Percentiles rank a stretch among this genome's conserved stretches.
Evolutionary conservation across 2,329 filamentous ascomycete species (phyloP).

Genomic region (Alternaria brassicae): DNA sequence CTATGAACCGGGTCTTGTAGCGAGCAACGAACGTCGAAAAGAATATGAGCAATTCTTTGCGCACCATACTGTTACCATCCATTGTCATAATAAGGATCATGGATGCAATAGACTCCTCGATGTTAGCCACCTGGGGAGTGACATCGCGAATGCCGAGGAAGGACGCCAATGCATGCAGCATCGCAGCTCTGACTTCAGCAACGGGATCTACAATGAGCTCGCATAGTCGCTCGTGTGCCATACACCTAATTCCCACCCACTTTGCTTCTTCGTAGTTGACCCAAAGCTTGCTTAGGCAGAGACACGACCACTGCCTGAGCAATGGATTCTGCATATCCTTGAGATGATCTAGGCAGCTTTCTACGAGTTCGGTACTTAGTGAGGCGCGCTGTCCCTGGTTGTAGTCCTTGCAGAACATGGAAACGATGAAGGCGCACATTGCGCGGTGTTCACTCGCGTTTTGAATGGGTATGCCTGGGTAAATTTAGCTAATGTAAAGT

Average conservation of each 20-base stretch:
- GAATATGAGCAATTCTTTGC: constrained; percentile 92
- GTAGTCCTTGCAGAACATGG: constrained; percentile 96
- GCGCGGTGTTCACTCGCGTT: constrained; percentile 95
- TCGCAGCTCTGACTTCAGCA: constrained; percentile 90
- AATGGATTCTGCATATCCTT: constrained; percentile 86
- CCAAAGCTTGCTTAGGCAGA: constrained; percentile 96
- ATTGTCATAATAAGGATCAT: constrained; percentile 90
- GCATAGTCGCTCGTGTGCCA: constrained; percentile 81
- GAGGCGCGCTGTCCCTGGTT: constrained; percentile 91
- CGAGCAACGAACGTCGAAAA: constrained; percentile 89
- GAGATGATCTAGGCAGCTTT: constrained; percentile 83
- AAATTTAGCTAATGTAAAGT: constrained; percentile 13
- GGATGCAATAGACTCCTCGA: constrained; percentile 89
- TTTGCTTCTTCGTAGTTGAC: constrained; percentile 89
- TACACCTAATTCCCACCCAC: constrained; percentile 90
- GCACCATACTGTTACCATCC: constrained; percentile 92
- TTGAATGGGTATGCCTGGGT: constrained; percentile 74
- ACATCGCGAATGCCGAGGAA: constrained; percentile 93
- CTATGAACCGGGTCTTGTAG: constrained; percentile 90
- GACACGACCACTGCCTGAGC: constrained; percentile 91
- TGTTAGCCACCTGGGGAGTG: constrained; percentile 86
- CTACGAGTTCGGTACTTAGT: constrained; percentile 87
- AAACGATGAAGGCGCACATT: constrained; percentile 98
- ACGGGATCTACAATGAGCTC: constrained; percentile 83
- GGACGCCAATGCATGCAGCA: constrained; percentile 90